Evolutionary conservation across 179 eudicot species (phyloP).

Genomic region (Monotropa hypopitys): DNA sequence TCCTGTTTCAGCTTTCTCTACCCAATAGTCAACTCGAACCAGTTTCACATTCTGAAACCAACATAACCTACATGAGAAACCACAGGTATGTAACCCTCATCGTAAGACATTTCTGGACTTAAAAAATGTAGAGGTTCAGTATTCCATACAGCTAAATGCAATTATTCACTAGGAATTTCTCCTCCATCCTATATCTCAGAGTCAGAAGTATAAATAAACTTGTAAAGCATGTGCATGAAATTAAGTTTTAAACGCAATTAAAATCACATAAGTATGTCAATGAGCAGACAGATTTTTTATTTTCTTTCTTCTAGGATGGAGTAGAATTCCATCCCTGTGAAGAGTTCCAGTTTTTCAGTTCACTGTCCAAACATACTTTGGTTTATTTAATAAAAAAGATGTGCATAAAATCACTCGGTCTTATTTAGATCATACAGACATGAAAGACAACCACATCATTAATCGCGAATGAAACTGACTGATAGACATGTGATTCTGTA

Average conservation of each 20-base stretch:
- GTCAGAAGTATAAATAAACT: background rate
- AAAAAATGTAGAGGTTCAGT: background rate
- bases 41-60: slow-evolving; percentile 88
- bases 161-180: background rate
- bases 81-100: slow-evolving; percentile 32
- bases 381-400: background rate
- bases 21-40: slow-evolving; percentile 91
- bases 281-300: background rate
- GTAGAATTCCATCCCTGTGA: background rate
- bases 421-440: background rate
- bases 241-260: background rate
- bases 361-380: background rate
- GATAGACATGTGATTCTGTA: background rate
- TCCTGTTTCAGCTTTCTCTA: slow-evolving; percentile 89
- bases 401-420: background rate
- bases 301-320: background rate
- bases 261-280: background rate
- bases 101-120: slow-evolving; percentile 11
- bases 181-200: background rate
- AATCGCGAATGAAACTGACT: background rate
- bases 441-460: background rate
- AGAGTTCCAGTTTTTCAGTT: background rate
- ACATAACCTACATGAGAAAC: slow-evolving; percentile 76
- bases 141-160: background rate
- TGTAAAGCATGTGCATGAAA: background rate